A percentile compares a stretch with the other conserved stretches of the same genome.
Evolutionary conservation across 352 stramenopile genomes (phyloP).

Genomic region (Phytophthora hibernalis): DNA sequence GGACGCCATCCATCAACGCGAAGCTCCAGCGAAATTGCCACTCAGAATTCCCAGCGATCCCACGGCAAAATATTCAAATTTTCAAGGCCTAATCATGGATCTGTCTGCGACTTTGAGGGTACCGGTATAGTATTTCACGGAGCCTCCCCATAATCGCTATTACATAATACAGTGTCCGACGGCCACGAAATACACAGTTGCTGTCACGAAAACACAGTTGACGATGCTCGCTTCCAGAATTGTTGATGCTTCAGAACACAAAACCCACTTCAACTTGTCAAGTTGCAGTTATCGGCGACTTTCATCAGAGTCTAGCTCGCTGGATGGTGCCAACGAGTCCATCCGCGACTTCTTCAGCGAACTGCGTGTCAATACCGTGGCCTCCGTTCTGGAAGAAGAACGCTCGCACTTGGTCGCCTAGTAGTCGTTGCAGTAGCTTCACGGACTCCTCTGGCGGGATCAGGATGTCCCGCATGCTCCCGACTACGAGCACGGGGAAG

Average conservation of each 20-base stretch:
- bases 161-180: constrained; percentile 18
- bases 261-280: constrained; percentile 27
- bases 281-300: background rate
- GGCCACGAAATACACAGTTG: background rate
- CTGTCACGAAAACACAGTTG: background rate
- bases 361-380: constrained; percentile 41
- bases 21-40: background rate
- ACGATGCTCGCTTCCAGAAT: too few species aligned
- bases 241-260: background rate
- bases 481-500: constrained; percentile 55
- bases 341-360: constrained; percentile 38
- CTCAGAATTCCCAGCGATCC: constrained; percentile 2
- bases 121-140: too few species aligned
- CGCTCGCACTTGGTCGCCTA: constrained; percentile 28
- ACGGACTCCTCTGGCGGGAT: constrained; percentile 44
- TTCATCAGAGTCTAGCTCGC: constrained; percentile 25
- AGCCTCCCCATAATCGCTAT: background rate
- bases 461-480: constrained; percentile 46
- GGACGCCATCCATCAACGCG: background rate
- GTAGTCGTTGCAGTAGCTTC: constrained; percentile 27
- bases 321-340: constrained; percentile 33
- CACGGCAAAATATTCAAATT: constrained; percentile 11
- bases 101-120: background rate
- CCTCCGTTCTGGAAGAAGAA: constrained; percentile 41
- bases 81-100: background rate